Evolutionary conservation across 345 rosid species (phyloP).

Genomic region (Pistacia vera): DNA sequence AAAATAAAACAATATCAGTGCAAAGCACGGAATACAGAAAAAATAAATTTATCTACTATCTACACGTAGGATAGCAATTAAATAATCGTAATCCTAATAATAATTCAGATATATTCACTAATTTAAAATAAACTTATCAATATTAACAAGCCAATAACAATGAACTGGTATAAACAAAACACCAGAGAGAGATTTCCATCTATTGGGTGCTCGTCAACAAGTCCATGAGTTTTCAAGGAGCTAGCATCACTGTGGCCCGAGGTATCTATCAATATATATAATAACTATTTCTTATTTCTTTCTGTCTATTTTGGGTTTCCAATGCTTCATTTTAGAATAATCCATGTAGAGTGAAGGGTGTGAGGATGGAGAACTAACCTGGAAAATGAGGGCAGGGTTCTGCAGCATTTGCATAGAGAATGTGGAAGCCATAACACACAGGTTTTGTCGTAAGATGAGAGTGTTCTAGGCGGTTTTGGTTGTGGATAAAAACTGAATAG

Average conservation of each 20-base stretch:
- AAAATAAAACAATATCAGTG: too few species aligned
- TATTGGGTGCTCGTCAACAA: background rate
- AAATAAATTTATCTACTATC: background rate
- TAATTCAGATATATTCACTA: background rate
- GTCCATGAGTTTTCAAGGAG: slow-evolving; percentile 4
- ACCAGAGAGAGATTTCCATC: background rate
- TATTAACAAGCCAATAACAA: background rate
- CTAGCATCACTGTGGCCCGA: background rate
- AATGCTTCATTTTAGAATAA: background rate
- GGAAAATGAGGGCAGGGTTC: slow-evolving; percentile 40
- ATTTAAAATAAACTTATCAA: background rate
- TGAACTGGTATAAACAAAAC: background rate
- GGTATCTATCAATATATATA: background rate
- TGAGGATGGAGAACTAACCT: slow-evolving; percentile 35
- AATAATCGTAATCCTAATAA: background rate
- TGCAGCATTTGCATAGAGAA: slow-evolving; percentile 54
- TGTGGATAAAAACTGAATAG: background rate
- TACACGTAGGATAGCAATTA: background rate
- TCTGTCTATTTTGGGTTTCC: background rate
- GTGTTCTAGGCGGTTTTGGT: background rate
- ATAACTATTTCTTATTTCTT: background rate
- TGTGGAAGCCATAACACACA: slow-evolving; percentile 50
- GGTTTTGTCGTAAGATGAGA: background rate
- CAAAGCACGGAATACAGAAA: background rate
- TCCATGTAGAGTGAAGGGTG: background rate